phyloP scores from a whole-genome alignment of 164 flowering plant species.

The Umbellularia californica region DNA sequence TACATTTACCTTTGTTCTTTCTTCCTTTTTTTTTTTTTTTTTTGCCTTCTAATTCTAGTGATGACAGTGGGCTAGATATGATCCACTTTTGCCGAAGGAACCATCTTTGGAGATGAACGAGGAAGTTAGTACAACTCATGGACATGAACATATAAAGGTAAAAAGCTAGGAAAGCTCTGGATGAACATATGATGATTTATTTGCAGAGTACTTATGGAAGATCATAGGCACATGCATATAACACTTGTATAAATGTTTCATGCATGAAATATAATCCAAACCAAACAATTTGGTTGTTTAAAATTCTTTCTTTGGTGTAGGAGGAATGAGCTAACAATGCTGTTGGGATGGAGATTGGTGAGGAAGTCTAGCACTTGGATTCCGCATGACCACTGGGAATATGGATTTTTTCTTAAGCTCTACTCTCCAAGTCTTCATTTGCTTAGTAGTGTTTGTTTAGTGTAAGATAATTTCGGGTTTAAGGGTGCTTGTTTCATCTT shows the following conservation, averaged over 20 bases:
- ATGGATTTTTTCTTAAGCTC: neutral
- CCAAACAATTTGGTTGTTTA: neutral
- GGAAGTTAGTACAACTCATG: neutral
- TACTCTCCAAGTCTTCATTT: neutral
- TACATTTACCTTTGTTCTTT: neutral
- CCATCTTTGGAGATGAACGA: conserved; percentile 1
- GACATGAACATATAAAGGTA: neutral
- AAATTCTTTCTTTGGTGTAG: neutral
- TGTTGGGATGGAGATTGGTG: neutral
- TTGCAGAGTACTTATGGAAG: neutral
- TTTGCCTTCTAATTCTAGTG: too few species aligned
- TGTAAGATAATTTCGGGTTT: neutral
- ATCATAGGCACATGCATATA: neutral
- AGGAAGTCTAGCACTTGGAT: neutral
- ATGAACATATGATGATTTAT: too few species aligned
- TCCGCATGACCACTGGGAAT: neutral
- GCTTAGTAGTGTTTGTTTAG: neutral
- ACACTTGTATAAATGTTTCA: neutral
- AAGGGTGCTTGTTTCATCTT: too few species aligned
- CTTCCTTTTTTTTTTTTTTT: neutral
- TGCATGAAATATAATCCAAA: neutral
- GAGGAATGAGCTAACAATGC: conserved; percentile 5
- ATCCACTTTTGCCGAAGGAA: conserved; percentile 3
- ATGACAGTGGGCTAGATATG: conserved; percentile 14
- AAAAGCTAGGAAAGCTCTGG: neutral